Evolutionary conservation across 306 rosid species (phyloP).

Genomic region (Mucuna pruriens): DNA sequence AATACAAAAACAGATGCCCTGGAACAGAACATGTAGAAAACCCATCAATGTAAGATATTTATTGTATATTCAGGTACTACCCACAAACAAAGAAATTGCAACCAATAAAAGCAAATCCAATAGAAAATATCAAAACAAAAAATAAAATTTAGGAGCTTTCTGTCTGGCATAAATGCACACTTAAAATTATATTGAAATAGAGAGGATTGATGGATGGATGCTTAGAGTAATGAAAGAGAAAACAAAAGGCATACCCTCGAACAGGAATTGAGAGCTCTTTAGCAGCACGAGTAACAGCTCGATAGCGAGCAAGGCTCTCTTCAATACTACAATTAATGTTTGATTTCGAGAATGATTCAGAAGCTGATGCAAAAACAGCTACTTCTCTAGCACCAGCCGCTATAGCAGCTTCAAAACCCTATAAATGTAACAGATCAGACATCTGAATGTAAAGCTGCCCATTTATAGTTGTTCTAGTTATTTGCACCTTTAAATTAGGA

Average conservation of each 20-base stretch:
- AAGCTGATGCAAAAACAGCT: slow-evolving; percentile 90
- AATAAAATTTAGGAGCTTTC: neutral
- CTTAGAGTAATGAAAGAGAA: slow-evolving; percentile 24
- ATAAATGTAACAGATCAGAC: slow-evolving; percentile 35
- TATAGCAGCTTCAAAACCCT: slow-evolving; percentile 91
- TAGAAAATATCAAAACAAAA: slow-evolving; percentile 4
- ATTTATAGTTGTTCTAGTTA: neutral
- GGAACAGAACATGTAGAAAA: slow-evolving; percentile 9
- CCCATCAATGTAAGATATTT: neutral
- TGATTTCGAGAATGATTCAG: slow-evolving; percentile 86
- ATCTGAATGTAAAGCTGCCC: neutral
- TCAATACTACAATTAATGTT: slow-evolving; percentile 90
- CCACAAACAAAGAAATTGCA: neutral
- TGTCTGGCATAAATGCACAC: slow-evolving; percentile 9
- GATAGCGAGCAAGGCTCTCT: slow-evolving; percentile 78
- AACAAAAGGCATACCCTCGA: slow-evolving; percentile 66
- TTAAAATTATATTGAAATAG: slow-evolving; percentile 16
- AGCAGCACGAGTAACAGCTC: slow-evolving; percentile 75
- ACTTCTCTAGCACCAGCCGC: slow-evolving; percentile 91
- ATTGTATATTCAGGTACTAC: neutral
- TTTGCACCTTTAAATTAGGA: slow-evolving; percentile 77
- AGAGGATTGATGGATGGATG: slow-evolving; percentile 11
- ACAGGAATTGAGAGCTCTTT: slow-evolving; percentile 81
- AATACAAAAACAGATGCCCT: slow-evolving; percentile 15
- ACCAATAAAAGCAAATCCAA: slow-evolving; percentile 23